A percentile compares a stretch with the other conserved stretches of the same genome.
Evolutionary conservation across 176 grass and related monocot genomes (phyloP).

Genomic region (Cenchrus americanus): DNA sequence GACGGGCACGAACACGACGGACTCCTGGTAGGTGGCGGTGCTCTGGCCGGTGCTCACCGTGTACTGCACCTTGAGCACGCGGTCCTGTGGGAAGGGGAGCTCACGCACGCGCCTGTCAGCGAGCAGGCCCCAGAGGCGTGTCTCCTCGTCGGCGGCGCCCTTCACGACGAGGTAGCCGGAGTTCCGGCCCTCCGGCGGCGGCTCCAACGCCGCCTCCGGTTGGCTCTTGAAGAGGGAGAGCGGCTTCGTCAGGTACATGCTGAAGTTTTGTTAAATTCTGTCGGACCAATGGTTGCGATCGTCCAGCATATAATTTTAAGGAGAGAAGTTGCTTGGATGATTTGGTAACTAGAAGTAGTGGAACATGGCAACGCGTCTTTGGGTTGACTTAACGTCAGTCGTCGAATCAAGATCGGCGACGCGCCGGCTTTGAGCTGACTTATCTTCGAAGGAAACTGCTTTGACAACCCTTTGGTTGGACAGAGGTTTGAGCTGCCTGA

Average conservation of each 20-base stretch:
- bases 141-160: slow-evolving; percentile 5
- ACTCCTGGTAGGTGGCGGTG: slow-evolving; percentile 30
- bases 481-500: too few relatives aligned
- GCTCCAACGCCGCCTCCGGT: slow-evolving; percentile 12
- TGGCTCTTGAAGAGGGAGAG: slow-evolving; percentile 35
- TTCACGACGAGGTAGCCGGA: slow-evolving; percentile 50
- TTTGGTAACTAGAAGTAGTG: not conserved
- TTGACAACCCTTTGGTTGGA: too few relatives aligned
- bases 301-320: not conserved
- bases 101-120: slow-evolving; percentile 36
- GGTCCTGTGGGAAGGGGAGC: slow-evolving; percentile 66
- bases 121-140: too few relatives aligned
- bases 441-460: too few relatives aligned
- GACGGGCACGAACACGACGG: slow-evolving; percentile 71
- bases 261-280: not conserved
- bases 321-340: not conserved
- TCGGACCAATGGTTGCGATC: not conserved
- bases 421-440: not conserved
- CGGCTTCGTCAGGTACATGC: slow-evolving; percentile 48
- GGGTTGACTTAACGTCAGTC: not conserved
- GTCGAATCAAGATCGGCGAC: too few relatives aligned
- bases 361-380: not conserved
- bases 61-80: slow-evolving; percentile 49
- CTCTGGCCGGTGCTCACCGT: slow-evolving; percentile 23
- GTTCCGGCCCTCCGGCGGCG: slow-evolving; percentile 36